Evolutionary conservation across 2,329 filamentous ascomycete species (phyloP).

Genomic region (Leptoxyphium fumago): DNA sequence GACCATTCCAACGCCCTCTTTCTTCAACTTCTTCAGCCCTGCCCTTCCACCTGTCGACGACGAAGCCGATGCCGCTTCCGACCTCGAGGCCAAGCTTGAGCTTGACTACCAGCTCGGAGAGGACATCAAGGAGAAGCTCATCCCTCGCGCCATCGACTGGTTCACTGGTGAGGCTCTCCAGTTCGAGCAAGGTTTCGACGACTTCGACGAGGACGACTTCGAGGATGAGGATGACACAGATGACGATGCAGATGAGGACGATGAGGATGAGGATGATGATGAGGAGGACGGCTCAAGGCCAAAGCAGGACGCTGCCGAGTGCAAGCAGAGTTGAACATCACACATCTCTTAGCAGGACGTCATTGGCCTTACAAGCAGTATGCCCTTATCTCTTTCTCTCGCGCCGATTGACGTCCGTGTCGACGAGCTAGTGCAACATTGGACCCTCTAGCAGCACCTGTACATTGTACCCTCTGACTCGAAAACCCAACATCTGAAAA

Average conservation of each 20-base stretch:
- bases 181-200: conserved; percentile 85
- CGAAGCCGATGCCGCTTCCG: conserved; percentile 62
- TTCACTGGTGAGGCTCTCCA: conserved; percentile 96
- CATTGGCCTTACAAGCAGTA: not conserved
- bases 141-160: conserved; percentile 96
- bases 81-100: conserved; percentile 95
- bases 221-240: conserved; percentile 90
- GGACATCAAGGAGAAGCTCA: conserved; percentile 99
- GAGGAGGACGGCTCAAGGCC: conserved; percentile 65
- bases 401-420: no score
- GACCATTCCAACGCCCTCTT: conserved; percentile 95
- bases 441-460: no score
- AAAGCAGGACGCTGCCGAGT: conserved; percentile 87
- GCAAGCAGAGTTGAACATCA: conserved; percentile 65
- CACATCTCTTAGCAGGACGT: not conserved
- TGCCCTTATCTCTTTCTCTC: no score
- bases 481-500: no score
- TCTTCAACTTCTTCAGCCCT: conserved; percentile 95
- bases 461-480: no score
- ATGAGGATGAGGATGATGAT: conserved; percentile 56
- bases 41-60: conserved; percentile 71
- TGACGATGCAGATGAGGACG: conserved; percentile 70
- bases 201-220: conserved; percentile 66
- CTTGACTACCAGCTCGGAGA: conserved; percentile 97
- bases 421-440: no score